These are phyloP conservation scores for Acorus calamus DNA, from an alignment of 106 monocot species.

Conservation along the genomic window DNA sequence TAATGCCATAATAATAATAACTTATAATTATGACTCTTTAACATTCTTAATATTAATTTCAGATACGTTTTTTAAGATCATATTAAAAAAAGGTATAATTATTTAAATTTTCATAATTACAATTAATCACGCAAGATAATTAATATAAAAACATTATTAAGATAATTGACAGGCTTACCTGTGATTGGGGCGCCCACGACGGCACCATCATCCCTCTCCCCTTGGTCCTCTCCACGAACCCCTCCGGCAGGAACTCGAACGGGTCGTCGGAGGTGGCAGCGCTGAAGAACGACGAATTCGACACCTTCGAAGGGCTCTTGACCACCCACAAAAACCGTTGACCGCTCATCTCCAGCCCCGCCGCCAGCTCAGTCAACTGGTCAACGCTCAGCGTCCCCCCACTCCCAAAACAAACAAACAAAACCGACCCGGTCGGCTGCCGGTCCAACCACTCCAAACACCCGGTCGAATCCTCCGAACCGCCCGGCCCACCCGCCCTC, in stretches of 20 bases:
- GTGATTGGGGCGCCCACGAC: conserved; percentile 45
- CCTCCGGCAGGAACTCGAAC: conserved; percentile 6
- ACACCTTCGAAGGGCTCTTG: background rate
- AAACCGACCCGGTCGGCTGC: conserved; percentile 19
- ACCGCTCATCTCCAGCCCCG: conserved; percentile 28
- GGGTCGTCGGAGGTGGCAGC: conserved; percentile 6
- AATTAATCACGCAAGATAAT: no score
- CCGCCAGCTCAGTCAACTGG: conserved; percentile 31
- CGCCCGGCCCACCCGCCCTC: background rate
- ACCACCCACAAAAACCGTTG: conserved; percentile 29
- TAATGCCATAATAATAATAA: no score
- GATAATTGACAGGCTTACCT: background rate
- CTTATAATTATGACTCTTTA: no score
- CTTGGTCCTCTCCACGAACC: conserved; percentile 14
- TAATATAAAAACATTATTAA: no score
- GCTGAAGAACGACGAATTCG: no score
- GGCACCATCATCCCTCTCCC: conserved; percentile 27
- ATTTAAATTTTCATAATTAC: no score
- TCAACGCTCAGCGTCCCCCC: conserved; percentile 22
- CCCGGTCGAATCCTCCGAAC: background rate
- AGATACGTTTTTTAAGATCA: no score
- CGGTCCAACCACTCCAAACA: conserved; percentile 29
- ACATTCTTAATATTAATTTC: no score
- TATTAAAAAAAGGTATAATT: no score
- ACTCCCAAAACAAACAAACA: conserved; percentile 36